Base-by-base conservation (phyloP, 176 grass and related monocot genomes). In the Carex scoparia region DNA sequence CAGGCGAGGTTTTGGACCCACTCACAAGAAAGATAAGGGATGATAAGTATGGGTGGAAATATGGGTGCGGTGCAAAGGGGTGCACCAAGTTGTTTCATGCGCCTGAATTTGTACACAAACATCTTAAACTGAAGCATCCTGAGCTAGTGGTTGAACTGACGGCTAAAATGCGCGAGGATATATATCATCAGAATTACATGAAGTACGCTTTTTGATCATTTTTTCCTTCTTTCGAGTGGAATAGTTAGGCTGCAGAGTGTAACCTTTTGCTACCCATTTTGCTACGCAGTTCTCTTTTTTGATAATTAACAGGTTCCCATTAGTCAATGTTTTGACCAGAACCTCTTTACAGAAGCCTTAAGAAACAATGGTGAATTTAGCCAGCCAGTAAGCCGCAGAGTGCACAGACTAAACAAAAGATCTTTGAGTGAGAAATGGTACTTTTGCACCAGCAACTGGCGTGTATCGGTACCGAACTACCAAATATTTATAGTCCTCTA, bases 1-100 rank as follows among this genome's bases (percentile, higher is more conserved):
- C 93, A 46, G 89, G 85, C 81, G 97, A 99, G 84, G 91, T 86
- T 85, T 80, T 99, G 55, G 93, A 99, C 68, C 97, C 97, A 16
- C 84, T 87, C 55, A 91, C 96, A 27, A 91, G 97, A 81, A 99
- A 99, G 89, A 99, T 99, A 81, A 90, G 97, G 64, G 97, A 99
- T 89, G 97, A 99, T 81, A 99, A 96, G 79, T 99, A 99, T 80
- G 97, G 93, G 30, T 99, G 97, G 97, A 99, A 99, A 87, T 99
- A 99, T 71, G 97, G 97, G 19, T 99, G 97, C 84, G 97, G 97
- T 27, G 97, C 97, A 42, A 99, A 99, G 79, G 93, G 90, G 11
- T 99, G 97, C 61, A 99, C 97, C 5, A 99, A 99, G 84, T 92
- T 99, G 84, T 99, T 99, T 85, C 97, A 99, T 89, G 97, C 97